These are phyloP conservation scores for Collybia nuda DNA, from an alignment of 768 basidiomycete genomes.

Conservation along the genomic window DNA sequence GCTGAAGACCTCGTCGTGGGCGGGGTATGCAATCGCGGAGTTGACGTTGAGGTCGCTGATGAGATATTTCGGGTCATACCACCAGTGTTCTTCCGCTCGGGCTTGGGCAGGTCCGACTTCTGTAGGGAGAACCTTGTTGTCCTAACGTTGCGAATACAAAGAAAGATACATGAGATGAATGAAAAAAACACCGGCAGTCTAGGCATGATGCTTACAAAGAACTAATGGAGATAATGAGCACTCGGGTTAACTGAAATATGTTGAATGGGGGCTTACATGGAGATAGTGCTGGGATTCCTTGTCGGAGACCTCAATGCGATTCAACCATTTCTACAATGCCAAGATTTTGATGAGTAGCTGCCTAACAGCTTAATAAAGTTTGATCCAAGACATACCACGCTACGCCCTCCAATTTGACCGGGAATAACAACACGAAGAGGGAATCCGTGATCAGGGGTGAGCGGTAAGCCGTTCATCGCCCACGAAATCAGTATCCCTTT, in stretches of 20 bases:
- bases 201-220: too few relatives aligned
- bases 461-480: constrained; percentile 61
- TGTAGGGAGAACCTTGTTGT: constrained; percentile 64
- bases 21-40: constrained; percentile 53
- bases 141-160: constrained; percentile 20
- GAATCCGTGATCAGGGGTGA: constrained; percentile 65
- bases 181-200: background rate
- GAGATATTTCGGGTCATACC: constrained; percentile 48
- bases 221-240: too few relatives aligned
- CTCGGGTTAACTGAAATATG: too few relatives aligned
- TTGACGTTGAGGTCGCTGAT: constrained; percentile 62
- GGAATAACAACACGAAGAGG: constrained; percentile 66
- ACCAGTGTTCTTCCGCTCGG: constrained; percentile 50
- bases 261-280: constrained; percentile 16
- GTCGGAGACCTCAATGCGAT: constrained; percentile 48
- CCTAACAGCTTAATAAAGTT: background rate
- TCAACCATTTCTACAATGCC: constrained; percentile 49
- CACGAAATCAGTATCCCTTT: constrained; percentile 52
- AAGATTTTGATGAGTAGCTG: background rate
- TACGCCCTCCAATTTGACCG: constrained; percentile 61
- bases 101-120: constrained; percentile 51
- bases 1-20: constrained; percentile 44
- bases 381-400: constrained; percentile 24
- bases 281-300: constrained; percentile 55
- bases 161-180: background rate